phyloP scores from a whole-genome alignment of 768 basidiomycete species.

The Pholiota conissans region DNA sequence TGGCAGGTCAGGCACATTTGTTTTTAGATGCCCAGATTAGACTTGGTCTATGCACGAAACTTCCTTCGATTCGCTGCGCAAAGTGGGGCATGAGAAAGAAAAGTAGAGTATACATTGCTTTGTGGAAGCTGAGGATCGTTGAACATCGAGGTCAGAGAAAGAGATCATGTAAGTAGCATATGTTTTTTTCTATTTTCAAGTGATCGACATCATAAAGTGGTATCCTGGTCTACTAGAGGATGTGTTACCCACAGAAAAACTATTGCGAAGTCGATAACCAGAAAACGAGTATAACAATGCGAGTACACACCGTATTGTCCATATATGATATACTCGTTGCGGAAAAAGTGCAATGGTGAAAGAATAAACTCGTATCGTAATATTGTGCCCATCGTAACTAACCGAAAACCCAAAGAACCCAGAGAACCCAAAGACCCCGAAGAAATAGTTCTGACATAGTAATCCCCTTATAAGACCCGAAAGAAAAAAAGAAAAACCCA shows the following conservation, averaged over 20 bases:
- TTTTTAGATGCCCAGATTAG: neutral
- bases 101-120: too few relatives aligned
- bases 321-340: neutral
- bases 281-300: neutral
- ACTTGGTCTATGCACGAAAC: too few relatives aligned
- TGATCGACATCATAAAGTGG: neutral
- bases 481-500: neutral
- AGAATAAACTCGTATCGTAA: neutral
- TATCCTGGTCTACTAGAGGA: neutral
- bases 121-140: too few relatives aligned
- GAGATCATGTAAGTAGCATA: too few relatives aligned
- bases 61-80: too few relatives aligned
- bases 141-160: too few relatives aligned
- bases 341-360: neutral
- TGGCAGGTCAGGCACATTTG: slow-evolving; percentile 8
- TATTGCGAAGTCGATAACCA: neutral
- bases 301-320: neutral
- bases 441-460: neutral
- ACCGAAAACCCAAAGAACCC: neutral
- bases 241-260: neutral
- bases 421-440: neutral
- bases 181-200: neutral
- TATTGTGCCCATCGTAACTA: neutral
- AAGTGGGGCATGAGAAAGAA: too few relatives aligned
- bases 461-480: neutral